These are phyloP conservation scores for Hypsizygus marmoreus DNA, from an alignment of 768 basidiomycete genomes.

Conservation along the genomic window DNA sequence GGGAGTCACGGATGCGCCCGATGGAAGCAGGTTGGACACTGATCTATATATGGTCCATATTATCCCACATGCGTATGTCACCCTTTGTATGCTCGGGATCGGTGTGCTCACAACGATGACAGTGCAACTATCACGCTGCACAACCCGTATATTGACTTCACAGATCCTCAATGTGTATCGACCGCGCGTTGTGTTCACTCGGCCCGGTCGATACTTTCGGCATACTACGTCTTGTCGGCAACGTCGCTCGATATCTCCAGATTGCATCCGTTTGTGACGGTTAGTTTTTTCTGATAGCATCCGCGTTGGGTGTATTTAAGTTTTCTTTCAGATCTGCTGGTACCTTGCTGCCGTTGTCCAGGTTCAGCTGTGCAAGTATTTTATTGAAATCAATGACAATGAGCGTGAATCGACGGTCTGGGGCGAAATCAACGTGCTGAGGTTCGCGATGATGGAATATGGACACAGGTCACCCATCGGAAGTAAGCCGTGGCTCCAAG, in stretches of 20 bases:
- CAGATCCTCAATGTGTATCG: conserved; percentile 63
- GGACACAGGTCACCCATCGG: conserved; percentile 81
- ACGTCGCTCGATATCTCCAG: conserved; percentile 81
- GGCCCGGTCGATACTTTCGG: conserved; percentile 70
- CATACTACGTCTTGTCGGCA: conserved; percentile 77
- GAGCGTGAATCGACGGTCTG: conserved; percentile 77
- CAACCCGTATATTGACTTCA: conserved; percentile 80
- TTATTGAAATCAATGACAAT: conserved; percentile 78
- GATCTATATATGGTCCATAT: conserved; percentile 88
- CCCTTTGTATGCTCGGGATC: conserved; percentile 9
- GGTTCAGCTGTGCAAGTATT: conserved; percentile 83
- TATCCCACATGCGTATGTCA: conserved; percentile 79
- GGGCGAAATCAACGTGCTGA: conserved; percentile 84
- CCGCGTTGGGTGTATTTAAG: neutral
- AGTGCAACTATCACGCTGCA: conserved; percentile 90
- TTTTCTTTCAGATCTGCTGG: conserved; percentile 72
- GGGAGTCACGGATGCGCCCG: conserved; percentile 60
- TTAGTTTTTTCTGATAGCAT: conserved; percentile 36
- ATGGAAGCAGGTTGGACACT: conserved; percentile 67
- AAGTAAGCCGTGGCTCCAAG: conserved; percentile 47
- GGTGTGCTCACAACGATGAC: conserved; percentile 15
- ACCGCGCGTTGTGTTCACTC: conserved; percentile 75
- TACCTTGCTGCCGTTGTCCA: conserved; percentile 88
- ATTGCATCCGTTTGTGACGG: conserved; percentile 81
- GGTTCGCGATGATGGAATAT: conserved; percentile 87